A percentile compares a stretch with the other conserved stretches of the same genome.
These are phyloP conservation scores for Phytophthora sojae DNA, from an alignment of 352 stramenopile species.

Conservation along the genomic window DNA sequence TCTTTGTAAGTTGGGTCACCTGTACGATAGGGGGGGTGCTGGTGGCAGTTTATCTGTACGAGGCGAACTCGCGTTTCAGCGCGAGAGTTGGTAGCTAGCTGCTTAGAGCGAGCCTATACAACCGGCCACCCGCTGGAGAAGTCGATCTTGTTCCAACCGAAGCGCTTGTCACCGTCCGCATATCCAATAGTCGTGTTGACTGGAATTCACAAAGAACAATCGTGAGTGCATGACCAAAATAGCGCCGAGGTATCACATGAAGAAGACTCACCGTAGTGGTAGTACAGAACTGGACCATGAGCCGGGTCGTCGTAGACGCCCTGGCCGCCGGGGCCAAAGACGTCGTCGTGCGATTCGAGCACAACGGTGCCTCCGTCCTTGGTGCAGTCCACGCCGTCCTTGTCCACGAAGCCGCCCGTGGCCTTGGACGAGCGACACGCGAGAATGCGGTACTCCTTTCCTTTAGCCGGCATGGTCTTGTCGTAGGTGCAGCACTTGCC, in stretches of 20 bases:
- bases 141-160: constrained; percentile 56
- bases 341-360: constrained; percentile 44
- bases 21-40: too few relatives aligned
- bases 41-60: too few relatives aligned
- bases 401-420: constrained; percentile 47
- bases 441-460: constrained; percentile 60
- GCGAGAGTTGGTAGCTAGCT: too few relatives aligned
- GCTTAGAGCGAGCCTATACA: constrained; percentile 12
- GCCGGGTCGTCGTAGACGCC: constrained; percentile 54
- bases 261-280: constrained; percentile 51
- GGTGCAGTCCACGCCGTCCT: constrained; percentile 38
- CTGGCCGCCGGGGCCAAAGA: constrained; percentile 53
- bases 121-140: constrained; percentile 53
- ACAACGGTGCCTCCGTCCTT: constrained; percentile 49
- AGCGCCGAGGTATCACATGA: not conserved
- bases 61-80: too few relatives aligned
- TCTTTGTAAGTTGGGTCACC: too few relatives aligned
- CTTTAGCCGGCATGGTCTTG: constrained; percentile 28
- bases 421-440: constrained; percentile 40
- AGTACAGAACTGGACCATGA: constrained; percentile 54
- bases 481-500: constrained; percentile 51
- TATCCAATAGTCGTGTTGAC: constrained; percentile 52
- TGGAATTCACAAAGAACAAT: not conserved
- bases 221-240: too few relatives aligned
- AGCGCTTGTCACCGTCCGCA: constrained; percentile 45